Evolutionary conservation across 2,329 filamentous ascomycete species (phyloP).

Genomic region (Aspergillus ruber): DNA sequence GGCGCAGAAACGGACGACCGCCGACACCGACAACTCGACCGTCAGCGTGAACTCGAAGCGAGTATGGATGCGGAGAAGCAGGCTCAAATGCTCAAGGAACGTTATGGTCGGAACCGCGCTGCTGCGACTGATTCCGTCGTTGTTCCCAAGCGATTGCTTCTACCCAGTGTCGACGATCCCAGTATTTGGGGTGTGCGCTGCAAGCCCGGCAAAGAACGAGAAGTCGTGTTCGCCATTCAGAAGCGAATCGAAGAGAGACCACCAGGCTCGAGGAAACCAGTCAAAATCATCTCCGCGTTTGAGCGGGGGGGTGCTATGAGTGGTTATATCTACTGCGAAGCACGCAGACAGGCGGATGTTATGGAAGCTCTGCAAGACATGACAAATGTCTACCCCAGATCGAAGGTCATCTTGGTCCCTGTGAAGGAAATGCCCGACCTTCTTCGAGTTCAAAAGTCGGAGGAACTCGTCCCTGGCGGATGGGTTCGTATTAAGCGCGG

Average conservation of each 20-base stretch:
- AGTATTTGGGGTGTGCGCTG: conserved; percentile 92
- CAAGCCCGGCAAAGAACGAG: conserved; percentile 90
- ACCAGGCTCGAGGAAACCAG: conserved; percentile 66
- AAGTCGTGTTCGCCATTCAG: conserved; percentile 80
- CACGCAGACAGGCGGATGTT: conserved; percentile 79
- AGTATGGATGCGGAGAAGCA: conserved; percentile 92
- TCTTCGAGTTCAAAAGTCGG: conserved; percentile 81
- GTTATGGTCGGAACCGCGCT: conserved; percentile 73
- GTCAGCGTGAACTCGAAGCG: conserved; percentile 77
- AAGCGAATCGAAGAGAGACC: conserved; percentile 77
- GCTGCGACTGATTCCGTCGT: conserved; percentile 65
- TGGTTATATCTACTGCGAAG: conserved; percentile 93
- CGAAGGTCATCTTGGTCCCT: conserved; percentile 79
- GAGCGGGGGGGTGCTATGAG: conserved; percentile 85
- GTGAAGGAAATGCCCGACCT: conserved; percentile 98
- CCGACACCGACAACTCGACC: conserved; percentile 88
- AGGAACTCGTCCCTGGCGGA: conserved; percentile 74
- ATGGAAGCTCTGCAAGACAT: conserved; percentile 75
- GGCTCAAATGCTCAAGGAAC: conserved; percentile 76
- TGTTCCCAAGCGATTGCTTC: conserved; percentile 75
- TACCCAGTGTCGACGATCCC: conserved; percentile 90
- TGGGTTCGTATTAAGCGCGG: conserved; percentile 83
- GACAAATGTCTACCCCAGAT: conserved; percentile 81
- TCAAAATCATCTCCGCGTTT: conserved; percentile 84
- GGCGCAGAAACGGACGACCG: conserved; percentile 81